These are phyloP conservation scores for Apiotrichum gracile DNA, from an alignment of 1,284 basidiomycete species.

Conservation along the genomic window DNA sequence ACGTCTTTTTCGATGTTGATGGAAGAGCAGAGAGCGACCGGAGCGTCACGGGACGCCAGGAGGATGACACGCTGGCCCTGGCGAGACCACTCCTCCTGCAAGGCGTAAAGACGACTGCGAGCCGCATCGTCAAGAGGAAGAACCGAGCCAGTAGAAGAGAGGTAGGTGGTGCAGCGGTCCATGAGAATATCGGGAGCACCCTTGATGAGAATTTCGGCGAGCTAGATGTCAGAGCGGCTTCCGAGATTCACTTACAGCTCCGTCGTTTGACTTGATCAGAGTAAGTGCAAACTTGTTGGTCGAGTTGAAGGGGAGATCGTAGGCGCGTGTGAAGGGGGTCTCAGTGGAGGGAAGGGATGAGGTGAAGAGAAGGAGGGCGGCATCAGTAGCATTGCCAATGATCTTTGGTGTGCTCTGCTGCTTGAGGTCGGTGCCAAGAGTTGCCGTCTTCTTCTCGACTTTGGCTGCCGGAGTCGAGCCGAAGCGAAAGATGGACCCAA, in stretches of 20 bases:
- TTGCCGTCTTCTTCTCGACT: not conserved
- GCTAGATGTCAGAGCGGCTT: not conserved
- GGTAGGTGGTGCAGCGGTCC: constrained; percentile 49
- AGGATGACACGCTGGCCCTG: constrained; percentile 59
- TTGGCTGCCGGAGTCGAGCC: not conserved
- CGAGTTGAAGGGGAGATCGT: constrained; percentile 56
- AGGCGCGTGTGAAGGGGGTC: constrained; percentile 42
- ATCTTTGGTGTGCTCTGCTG: constrained; percentile 42
- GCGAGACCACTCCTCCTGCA: constrained; percentile 55
- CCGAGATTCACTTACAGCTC: not conserved
- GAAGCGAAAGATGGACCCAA: not conserved
- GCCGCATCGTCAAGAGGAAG: constrained; percentile 40
- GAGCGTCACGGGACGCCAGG: constrained; percentile 39
- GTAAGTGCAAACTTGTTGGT: constrained; percentile 54
- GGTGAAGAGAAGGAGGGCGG: constrained; percentile 58
- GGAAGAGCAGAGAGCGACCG: constrained; percentile 26
- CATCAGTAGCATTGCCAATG: constrained; percentile 60
- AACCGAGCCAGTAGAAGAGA: constrained; percentile 43
- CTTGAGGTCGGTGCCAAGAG: not conserved
- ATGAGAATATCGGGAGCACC: constrained; percentile 59
- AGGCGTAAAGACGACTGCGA: constrained; percentile 34
- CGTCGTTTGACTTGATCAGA: constrained; percentile 2
- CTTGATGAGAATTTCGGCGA: constrained; percentile 51
- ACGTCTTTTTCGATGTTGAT: constrained; percentile 44
- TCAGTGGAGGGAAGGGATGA: constrained; percentile 40